A percentile compares a stretch with the other conserved stretches of the same genome.
phyloP scores from a whole-genome alignment of 345 rosid species.

The Cardamine chenopodiifolia region DNA sequence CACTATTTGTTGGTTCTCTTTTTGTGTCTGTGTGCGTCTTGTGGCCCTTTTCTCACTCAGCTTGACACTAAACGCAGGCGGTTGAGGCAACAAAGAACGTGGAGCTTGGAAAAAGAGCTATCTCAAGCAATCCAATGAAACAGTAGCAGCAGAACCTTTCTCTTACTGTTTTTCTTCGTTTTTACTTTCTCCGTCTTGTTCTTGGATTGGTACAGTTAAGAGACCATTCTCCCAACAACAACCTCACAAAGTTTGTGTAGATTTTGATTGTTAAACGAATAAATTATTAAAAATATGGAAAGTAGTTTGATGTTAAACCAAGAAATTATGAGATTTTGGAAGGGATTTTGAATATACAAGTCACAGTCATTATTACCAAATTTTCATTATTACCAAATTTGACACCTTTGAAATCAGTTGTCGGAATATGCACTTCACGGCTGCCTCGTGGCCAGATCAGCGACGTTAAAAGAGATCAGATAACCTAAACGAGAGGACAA shows the following conservation, averaged over 20 bases:
- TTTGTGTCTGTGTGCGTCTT: background rate
- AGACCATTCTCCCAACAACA: slow-evolving; percentile 20
- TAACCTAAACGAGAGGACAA: slow-evolving; percentile 26
- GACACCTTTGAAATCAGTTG: slow-evolving; percentile 39
- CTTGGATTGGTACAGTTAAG: slow-evolving; percentile 86
- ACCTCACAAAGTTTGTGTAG: slow-evolving; percentile 31
- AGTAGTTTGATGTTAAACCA: background rate
- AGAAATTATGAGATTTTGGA: slow-evolving; percentile 5
- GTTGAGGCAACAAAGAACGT: slow-evolving; percentile 91
- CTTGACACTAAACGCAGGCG: slow-evolving; percentile 53
- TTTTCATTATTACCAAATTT: slow-evolving; percentile 21
- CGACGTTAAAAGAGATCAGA: background rate
- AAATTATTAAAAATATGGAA: slow-evolving; percentile 14
- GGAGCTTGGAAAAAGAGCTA: slow-evolving; percentile 81
- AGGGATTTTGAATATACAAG: background rate
- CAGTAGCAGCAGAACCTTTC: slow-evolving; percentile 91
- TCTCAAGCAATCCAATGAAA: slow-evolving; percentile 78
- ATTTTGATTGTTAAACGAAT: slow-evolving; percentile 2
- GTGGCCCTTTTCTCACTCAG: slow-evolving; percentile 17
- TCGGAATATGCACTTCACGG: slow-evolving; percentile 21
- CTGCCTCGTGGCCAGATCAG: slow-evolving; percentile 28
- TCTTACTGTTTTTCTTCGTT: slow-evolving; percentile 74
- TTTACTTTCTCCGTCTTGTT: slow-evolving; percentile 86
- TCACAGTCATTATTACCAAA: slow-evolving; percentile 27
- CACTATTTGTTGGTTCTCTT: background rate